Evolutionary conservation across 805 yeast genomes (phyloP).

Genomic region (Wickerhamiella parazyma): DNA sequence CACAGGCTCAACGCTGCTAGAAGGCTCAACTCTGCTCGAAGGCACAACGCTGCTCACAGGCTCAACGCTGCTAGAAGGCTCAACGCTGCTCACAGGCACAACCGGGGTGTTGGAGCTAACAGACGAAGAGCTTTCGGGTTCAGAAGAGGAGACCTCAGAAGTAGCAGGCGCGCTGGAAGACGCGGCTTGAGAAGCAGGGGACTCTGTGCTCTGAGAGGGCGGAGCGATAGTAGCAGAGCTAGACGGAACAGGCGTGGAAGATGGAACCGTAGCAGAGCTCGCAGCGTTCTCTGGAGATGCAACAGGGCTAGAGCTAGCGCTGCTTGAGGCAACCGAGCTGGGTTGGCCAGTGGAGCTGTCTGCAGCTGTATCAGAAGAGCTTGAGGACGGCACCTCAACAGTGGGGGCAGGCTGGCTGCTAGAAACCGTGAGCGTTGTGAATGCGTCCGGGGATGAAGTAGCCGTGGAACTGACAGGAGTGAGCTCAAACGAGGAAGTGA

Average conservation of each 20-base stretch:
- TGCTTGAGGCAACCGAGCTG: neutral
- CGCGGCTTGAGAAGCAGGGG: too few species aligned
- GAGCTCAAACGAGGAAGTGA: conserved; percentile 1
- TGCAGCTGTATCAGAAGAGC: neutral
- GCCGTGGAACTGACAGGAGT: neutral
- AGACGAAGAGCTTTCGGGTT: too few species aligned
- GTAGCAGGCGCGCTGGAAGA: too few species aligned
- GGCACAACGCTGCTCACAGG: neutral
- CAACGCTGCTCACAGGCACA: too few species aligned
- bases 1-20: too few species aligned
- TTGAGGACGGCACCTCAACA: neutral
- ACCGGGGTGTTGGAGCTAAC: too few species aligned
- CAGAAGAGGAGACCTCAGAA: too few species aligned
- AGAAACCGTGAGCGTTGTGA: neutral
- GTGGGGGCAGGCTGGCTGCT: conserved; percentile 2
- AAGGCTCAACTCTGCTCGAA: neutral
- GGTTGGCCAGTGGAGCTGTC: neutral
- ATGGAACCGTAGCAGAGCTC: conserved; percentile 23
- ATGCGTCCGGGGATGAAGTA: conserved; percentile 1
- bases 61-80: neutral
- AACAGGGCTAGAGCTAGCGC: conserved; percentile 10
- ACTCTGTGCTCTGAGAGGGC: too few species aligned
- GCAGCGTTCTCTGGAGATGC: conserved; percentile 24
- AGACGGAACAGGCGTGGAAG: conserved; percentile 6
- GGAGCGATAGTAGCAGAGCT: neutral